These are phyloP conservation scores for Acanthamoeba lenticulata DNA, from an alignment of 208 protist species.

Conservation along the genomic window DNA sequence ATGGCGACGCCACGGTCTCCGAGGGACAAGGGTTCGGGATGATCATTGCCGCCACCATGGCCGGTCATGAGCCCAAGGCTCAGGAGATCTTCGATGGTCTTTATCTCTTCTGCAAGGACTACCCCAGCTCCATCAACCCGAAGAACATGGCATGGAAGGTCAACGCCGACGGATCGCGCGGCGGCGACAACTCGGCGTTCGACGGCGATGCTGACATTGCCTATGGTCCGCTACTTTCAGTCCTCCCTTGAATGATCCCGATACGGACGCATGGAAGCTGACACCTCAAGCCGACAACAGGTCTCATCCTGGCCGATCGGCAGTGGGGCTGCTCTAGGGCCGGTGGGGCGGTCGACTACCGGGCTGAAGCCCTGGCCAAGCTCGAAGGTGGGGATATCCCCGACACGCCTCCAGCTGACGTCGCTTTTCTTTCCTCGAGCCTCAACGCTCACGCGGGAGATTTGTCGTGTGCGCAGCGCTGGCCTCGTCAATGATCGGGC, in stretches of 20 bases:
- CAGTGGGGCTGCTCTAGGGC: conserved; percentile 1
- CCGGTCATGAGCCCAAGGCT: conserved; percentile 24
- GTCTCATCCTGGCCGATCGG: background rate
- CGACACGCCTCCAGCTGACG: no score
- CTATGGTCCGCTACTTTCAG: no score
- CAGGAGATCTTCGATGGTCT: conserved; percentile 32
- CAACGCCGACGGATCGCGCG: background rate
- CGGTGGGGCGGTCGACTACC: background rate
- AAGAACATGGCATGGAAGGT: conserved; percentile 48
- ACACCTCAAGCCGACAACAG: background rate
- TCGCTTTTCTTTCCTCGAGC: background rate
- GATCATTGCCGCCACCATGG: conserved; percentile 51
- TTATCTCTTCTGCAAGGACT: conserved; percentile 30
- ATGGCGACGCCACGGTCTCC: background rate
- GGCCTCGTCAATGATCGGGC: background rate
- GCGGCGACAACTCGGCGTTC: conserved; percentile 13
- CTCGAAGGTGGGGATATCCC: background rate
- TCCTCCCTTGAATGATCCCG: no score
- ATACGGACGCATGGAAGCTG: no score
- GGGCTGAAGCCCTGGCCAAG: background rate
- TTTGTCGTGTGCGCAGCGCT: background rate
- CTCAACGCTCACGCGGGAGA: no score
- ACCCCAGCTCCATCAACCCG: background rate
- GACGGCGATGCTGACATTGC: conserved; percentile 48
- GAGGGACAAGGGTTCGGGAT: conserved; percentile 49